Evolutionary conservation across 208 protist genomes (phyloP), one percentile per base, ranked within the genome.

Genomic region (Trichomonas tenax): DNA sequence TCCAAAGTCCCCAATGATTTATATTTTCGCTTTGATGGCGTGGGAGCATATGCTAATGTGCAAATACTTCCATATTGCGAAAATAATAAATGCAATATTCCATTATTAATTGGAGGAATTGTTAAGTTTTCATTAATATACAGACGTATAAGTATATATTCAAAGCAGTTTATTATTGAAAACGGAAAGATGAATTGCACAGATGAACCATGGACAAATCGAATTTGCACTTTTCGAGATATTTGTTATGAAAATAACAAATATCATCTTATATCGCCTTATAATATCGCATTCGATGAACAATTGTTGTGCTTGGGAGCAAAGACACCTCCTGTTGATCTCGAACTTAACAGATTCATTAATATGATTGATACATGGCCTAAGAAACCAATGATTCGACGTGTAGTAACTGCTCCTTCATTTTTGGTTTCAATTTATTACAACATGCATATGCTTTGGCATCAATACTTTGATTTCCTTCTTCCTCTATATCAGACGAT

Each of bases 381-480:
- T 11, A 11, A 89, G 0, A 31, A 45, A 0, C 14, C 82, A 45
- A n/a, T 89, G 17, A n/a, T 46, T 26, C 9, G 17, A 10, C 3
- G 3, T n/a, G 14, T 31, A 21, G 40, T 89, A 10, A 31, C 17
- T 11, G 82, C 31, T 44, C 82, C 34, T 26, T 89, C 82, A 46
- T n/a, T 44, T 89, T 89, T 46, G 31, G 82, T 89, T 10, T 89
- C 82, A 46, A 46, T 89, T 46, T 89, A 89, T 46, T 89, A 89
- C 26, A 89, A 89, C 40, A 89, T 89, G 82, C 34, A 89, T 48
- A 89, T 89, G 82, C 10, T 89, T 21, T 93, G 86, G 86, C 86
- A 93, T 17, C 44, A 34, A 9, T 51, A 51, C 31, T 93, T 38
- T 51, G 86, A 93, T 93, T 93, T 51, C 31, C 46, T 93, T 36